Evolutionary conservation across 257 asterid genomes (phyloP), one percentile per base, ranked within the genome.

Genomic region (Nicotiana paniculata): DNA sequence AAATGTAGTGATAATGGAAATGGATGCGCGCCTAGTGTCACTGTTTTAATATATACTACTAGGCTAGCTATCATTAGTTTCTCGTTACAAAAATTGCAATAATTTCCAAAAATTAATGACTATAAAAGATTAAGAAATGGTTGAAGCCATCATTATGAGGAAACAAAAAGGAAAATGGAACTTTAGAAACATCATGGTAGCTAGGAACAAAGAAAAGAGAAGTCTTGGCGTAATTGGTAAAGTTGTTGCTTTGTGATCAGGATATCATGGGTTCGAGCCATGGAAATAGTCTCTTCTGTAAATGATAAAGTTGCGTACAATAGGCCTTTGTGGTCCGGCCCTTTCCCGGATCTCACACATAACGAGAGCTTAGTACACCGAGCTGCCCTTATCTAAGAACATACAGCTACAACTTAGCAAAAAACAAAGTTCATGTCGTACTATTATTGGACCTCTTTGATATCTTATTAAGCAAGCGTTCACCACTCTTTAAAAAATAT

Each of bases 121-220:
- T 51, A 37, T 68, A 46, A 48, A 13, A 48, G 15, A 74, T 6
- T 8, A 75, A 15, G 46, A 75, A 75, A 28, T 51, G 26, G 21
- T 51, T 26, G 9, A 51, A 28, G 46, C 9, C 80, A 75, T 75
- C 80, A 75, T 75, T 75, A 28, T 28, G 80, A 75, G 63, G 5
- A 75, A 75, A 75, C 9, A 16, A 72, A 53, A 75, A 75, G 16
- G 80, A 75, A 28, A 75, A 24, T 51, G 63, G 79, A 75, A 75
- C 63, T 75, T 48, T 26, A 4, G 24, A 16, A 51, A 24, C 62
- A 75, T 75, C 79, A 26, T 26, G 61, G 63, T 51, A 1, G 79
- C 28, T 46, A 13, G 62, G 79, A 51, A 74, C 51, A 74, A 74
- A 51, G 26, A 15, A 39, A 5, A 0, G 6, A 5, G 30, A 1